Evolutionary conservation across 31 red algal genomes (phyloP).

Genomic region (Asparagopsis taxiformis): DNA sequence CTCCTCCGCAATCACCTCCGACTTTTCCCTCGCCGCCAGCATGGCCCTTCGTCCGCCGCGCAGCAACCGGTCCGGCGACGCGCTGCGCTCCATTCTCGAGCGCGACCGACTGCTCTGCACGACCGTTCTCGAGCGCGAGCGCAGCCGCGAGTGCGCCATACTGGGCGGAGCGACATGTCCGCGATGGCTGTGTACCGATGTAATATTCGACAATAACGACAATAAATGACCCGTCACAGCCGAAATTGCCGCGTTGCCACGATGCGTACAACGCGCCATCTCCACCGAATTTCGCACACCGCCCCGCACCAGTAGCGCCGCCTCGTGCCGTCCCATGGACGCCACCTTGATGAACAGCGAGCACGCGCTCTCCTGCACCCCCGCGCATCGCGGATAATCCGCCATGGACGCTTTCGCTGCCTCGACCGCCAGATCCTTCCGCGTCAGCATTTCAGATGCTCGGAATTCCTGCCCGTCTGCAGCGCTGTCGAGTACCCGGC

Average conservation of each 20-base stretch:
- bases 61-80: conserved; percentile 14
- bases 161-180: neutral
- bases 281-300: conserved; percentile 16
- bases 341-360: conserved; percentile 33
- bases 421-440: conserved; percentile 7
- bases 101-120: neutral
- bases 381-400: conserved; percentile 12
- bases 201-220: conserved; percentile 4
- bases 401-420: conserved; percentile 19
- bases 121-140: conserved; percentile 15
- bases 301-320: neutral
- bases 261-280: conserved; percentile 10
- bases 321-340: neutral
- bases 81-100: conserved; percentile 1
- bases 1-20: neutral
- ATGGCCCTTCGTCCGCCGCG: conserved; percentile 9
- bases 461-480: conserved; percentile 20
- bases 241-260: conserved; percentile 7
- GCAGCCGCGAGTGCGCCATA: conserved; percentile 1
- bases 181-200: neutral
- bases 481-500: conserved; percentile 31
- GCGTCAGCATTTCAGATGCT: neutral
- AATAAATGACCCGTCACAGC: conserved; percentile 18
- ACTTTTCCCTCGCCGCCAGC: conserved; percentile 11
- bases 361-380: conserved; percentile 33